phyloP scores from a whole-genome alignment of 495 filamentous ascomycete species.

The Aspergillus ostianus region DNA sequence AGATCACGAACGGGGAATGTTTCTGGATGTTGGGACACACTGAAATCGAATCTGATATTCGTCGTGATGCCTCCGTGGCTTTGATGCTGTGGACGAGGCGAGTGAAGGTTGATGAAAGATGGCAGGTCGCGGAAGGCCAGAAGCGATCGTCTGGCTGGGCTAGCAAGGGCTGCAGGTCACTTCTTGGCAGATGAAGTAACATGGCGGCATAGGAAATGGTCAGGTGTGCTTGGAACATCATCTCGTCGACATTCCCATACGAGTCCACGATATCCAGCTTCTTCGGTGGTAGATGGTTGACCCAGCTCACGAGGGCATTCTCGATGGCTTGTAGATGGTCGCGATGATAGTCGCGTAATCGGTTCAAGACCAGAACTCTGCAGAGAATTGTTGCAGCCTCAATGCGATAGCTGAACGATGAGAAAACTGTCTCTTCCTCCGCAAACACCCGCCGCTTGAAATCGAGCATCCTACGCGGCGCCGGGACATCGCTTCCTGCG shows the following conservation, averaged over 20 bases:
- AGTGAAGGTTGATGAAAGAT: constrained; percentile 36
- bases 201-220: constrained; percentile 42
- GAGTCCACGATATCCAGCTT: constrained; percentile 45
- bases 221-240: constrained; percentile 45
- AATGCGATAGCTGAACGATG: constrained; percentile 45
- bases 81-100: constrained; percentile 43
- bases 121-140: constrained; percentile 28
- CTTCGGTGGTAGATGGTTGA: constrained; percentile 39
- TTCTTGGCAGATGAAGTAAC: constrained; percentile 42
- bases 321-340: constrained; percentile 45
- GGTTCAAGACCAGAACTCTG: constrained; percentile 37
- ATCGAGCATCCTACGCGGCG: constrained; percentile 28
- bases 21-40: constrained; percentile 38
- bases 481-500: constrained; percentile 26
- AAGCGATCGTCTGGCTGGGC: constrained; percentile 27
- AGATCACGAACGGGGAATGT: constrained; percentile 38
- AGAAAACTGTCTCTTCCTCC: constrained; percentile 33
- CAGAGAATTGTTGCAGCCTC: constrained; percentile 39
- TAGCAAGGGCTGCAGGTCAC: constrained; percentile 34
- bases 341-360: constrained; percentile 34
- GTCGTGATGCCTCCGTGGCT: constrained; percentile 41
- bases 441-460: constrained; percentile 39
- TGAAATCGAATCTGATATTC: constrained; percentile 38
- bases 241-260: constrained; percentile 46
- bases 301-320: constrained; percentile 46